These are phyloP conservation scores for Lactarius deliciosus DNA, from an alignment of 768 basidiomycete species.

Conservation along the genomic window DNA sequence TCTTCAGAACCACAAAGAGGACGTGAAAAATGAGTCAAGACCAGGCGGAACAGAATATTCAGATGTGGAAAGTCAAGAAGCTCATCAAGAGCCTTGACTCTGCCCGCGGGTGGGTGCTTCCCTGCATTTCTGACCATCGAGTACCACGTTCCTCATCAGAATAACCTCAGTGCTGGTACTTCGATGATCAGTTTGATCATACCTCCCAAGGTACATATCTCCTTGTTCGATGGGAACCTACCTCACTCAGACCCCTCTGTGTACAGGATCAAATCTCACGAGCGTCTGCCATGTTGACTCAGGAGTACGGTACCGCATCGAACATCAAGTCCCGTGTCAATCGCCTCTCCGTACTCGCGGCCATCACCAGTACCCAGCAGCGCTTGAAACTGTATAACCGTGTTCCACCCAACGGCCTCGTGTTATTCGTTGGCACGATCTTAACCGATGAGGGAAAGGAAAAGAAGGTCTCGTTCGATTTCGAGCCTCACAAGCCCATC, in stretches of 20 bases:
- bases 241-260: constrained; percentile 16
- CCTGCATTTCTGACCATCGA: not conserved
- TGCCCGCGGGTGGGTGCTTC: constrained; percentile 70
- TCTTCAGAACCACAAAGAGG: constrained; percentile 9
- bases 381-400: constrained; percentile 95
- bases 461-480: constrained; percentile 98
- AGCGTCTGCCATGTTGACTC: constrained; percentile 92
- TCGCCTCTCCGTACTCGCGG: constrained; percentile 94
- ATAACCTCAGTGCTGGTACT: constrained; percentile 75
- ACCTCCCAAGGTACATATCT: constrained; percentile 73
- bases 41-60: constrained; percentile 89
- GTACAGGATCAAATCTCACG: constrained; percentile 89
- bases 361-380: constrained; percentile 98
- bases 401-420: constrained; percentile 94
- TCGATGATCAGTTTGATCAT: constrained; percentile 99
- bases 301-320: constrained; percentile 98
- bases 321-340: constrained; percentile 99
- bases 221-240: not conserved
- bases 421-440: constrained; percentile 97
- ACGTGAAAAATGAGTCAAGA: constrained; percentile 72
- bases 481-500: constrained; percentile 98
- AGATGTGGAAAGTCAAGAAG: constrained; percentile 99
- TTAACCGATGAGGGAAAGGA: constrained; percentile 99
- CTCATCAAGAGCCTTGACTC: constrained; percentile 97
- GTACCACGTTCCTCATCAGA: constrained; percentile 11